Evolutionary conservation across 2,329 filamentous ascomycete species (phyloP).

Genomic region (Ophiognomonia clavigignenti-juglandacearum): DNA sequence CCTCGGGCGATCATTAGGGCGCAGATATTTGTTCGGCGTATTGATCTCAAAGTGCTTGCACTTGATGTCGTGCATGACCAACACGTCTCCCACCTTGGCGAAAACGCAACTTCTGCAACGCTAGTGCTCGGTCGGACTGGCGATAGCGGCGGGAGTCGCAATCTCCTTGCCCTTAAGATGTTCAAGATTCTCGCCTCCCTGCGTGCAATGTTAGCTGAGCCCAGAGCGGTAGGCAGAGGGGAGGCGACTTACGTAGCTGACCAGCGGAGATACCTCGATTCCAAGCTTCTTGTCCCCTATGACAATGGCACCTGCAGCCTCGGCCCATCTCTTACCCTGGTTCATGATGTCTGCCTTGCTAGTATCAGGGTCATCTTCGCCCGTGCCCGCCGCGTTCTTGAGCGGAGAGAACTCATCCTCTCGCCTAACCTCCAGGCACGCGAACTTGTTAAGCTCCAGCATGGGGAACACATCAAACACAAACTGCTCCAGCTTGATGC

Average conservation of each 20-base stretch:
- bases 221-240: too few relatives aligned
- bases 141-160: slow-evolving; percentile 47
- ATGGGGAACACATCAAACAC: slow-evolving; percentile 98
- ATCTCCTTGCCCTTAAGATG: slow-evolving; percentile 48
- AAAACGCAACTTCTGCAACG: neutral
- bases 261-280: slow-evolving; percentile 85
- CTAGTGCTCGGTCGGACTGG: slow-evolving; percentile 27
- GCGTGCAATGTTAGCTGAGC: too few relatives aligned
- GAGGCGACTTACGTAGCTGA: slow-evolving; percentile 87
- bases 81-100: neutral
- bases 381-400: slow-evolving; percentile 82
- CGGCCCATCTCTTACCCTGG: slow-evolving; percentile 82
- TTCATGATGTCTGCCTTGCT: slow-evolving; percentile 85
- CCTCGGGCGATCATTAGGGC: too few relatives aligned
- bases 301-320: slow-evolving; percentile 72
- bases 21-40: neutral
- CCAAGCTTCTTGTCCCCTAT: slow-evolving; percentile 62
- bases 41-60: neutral
- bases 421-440: slow-evolving; percentile 90
- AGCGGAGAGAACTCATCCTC: slow-evolving; percentile 98
- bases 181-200: slow-evolving; percentile 61
- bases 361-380: slow-evolving; percentile 91
- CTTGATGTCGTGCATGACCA: neutral
- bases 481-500: slow-evolving; percentile 98
- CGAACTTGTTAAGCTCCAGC: slow-evolving; percentile 81